Evolutionary conservation across 1,139 yeast species (phyloP), one percentile per base, ranked within the genome.

Genomic region (Diutina mesorugosa): DNA sequence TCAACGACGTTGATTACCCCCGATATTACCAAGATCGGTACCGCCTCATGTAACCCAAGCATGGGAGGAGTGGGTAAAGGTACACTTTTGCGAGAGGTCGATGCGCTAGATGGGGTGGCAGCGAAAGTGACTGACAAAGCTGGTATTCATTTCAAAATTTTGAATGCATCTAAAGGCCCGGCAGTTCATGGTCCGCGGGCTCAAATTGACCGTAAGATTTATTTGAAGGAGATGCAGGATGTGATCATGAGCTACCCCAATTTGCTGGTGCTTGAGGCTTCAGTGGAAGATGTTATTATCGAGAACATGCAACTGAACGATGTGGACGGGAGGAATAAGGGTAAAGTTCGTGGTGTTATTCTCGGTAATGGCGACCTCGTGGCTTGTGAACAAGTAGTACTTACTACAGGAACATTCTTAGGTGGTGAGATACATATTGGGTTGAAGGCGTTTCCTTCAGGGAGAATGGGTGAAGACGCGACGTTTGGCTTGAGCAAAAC

Each of bases 11-110:
- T 95, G 38, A 76, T 95, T 2, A 93, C 99, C 0, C 99, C 97
- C 0, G 76, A 75, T 56, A 67, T 83, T 38, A 67, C 76, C 45
- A 88, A 90, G 65, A 84, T 95, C 10, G 99, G 99, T 0, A 87
- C 95, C 0, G 95, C 98, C 38, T 90, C 97, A 1, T 95, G 99
- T 67, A 95, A 95, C 67, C 99, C 99, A 4, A 90, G 90, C 55
- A 89, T 90, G 86, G 99, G 99, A 47, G 99, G 99, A 56, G 95
- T 95, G 56, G 99, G 99, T 0, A 95, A 95, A 65, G 99, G 99
- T 21, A 93, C 97, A 1, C 72, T 95, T 55, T 71, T 95, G 47
- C 79, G 90, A 62, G 99, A 95, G 69, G 90, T 95, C 7, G 99
- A 95, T 72, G 98, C 99, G 0, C 72, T 95, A 57, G 99, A 91